These are phyloP conservation scores for Aureobasidium melanogenum DNA, from an alignment of 2,329 filamentous ascomycete genomes.

Conservation along the genomic window DNA sequence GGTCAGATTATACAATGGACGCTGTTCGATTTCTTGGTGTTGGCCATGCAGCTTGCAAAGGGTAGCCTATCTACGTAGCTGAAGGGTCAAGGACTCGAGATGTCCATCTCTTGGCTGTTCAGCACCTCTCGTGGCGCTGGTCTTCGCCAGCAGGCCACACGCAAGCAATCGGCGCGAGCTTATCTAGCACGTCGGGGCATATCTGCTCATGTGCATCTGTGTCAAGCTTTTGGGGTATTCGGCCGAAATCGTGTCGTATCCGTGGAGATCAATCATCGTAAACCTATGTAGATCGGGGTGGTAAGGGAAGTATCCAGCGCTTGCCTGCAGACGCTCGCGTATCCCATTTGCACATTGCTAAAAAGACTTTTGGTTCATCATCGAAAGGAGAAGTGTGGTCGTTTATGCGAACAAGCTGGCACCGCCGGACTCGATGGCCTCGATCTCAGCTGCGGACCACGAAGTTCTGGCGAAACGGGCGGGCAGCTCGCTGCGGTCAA, in stretches of 20 bases:
- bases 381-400: not conserved
- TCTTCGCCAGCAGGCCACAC: not conserved
- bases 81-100: not conserved
- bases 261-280: not conserved
- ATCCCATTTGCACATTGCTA: not conserved
- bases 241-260: constrained; percentile 2
- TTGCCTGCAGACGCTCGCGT: constrained; percentile 11
- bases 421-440: constrained; percentile 89
- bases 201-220: not conserved
- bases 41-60: not conserved
- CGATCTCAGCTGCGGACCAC: constrained; percentile 77
- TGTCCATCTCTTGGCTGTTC: not conserved
- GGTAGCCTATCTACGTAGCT: not conserved
- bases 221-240: not conserved
- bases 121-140: not conserved
- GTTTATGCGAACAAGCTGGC: constrained; percentile 53
- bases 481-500: constrained; percentile 84
- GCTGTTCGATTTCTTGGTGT: not conserved
- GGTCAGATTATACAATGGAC: not conserved
- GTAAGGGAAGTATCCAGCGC: not conserved
- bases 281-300: not conserved
- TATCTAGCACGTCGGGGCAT: not conserved
- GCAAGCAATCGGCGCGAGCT: not conserved
- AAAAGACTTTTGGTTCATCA: constrained; percentile 6
- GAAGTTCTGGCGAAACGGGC: constrained; percentile 67